Evolutionary conservation across 2,329 filamentous ascomycete species (phyloP), one percentile per base, ranked within the genome.

Genomic region (Akanthomyces dipterigenus): DNA sequence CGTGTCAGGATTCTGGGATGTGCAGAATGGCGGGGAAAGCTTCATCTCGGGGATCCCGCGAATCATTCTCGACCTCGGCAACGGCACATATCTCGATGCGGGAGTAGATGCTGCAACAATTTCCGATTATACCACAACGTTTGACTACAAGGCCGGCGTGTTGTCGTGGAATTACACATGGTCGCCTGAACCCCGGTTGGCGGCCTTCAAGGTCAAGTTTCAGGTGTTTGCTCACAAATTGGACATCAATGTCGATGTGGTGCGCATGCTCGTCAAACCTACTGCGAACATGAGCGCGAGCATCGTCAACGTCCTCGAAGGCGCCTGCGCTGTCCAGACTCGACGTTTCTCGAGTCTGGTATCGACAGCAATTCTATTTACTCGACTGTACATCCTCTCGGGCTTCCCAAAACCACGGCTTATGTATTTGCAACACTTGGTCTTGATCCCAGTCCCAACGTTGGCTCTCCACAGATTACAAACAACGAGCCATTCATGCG

Each of bases 21-120:
- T 83, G 61, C 83, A 90, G 65, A 88, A 68, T 34, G 65, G 65
- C 6, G 62, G 83, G 62, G 88, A 91, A 67, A 88, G 83, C 66
- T 86, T 88, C 55, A 88, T 90, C 64, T 83, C 82, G 56, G 88
- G 88, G 26, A 80, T 91, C 18, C 88, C 88, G 7, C 88, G 62
- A 14, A 62, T 68, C 16, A 51, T 86, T 40, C 76, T 89, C 20
- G 79, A 85, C 57, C 73, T 83, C 3, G 81, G 80, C 3, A 76
- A 80, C 60, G 77, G 77, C 26, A 73, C 75, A 9, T 78, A 82
- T 53, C 75, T 91, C 36, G 81, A 88, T 73, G 83, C 87, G 3
- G 83, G 78, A 0, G 85, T 87, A 2, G 77, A 83, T 51, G 80
- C 78, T 36, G 73, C 73, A 0, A 82, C 85, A 16, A 82, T 91